A percentile compares a stretch with the other conserved stretches of the same genome.
Conservation (phyloP, 768 basidiomycete genomes). For the Favolaschia claudopus region DNA sequence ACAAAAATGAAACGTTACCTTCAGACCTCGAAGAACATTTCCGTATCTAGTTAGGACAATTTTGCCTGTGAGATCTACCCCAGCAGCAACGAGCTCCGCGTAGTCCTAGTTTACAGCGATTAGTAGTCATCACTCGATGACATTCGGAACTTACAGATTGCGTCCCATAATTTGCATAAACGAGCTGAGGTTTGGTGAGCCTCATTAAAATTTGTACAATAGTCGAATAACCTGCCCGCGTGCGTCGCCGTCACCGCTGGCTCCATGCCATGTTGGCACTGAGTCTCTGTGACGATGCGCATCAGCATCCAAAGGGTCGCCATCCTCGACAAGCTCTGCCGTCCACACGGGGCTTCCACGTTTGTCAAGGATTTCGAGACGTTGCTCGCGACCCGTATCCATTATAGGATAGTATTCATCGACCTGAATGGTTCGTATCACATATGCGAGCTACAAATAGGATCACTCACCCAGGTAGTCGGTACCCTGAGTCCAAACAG, state of each 20-base stretch:
- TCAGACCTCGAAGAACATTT: constrained; percentile 82
- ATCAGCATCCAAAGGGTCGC: constrained; percentile 72
- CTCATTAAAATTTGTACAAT: not conserved
- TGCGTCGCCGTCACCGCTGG: constrained; percentile 80
- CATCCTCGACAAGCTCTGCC: constrained; percentile 79
- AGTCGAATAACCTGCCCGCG: constrained; percentile 56
- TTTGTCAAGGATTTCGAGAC: constrained; percentile 68
- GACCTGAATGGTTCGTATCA: not conserved
- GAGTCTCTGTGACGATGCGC: constrained; percentile 71
- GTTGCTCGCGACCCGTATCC: constrained; percentile 77
- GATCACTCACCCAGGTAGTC: constrained; percentile 69
- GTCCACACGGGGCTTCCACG: constrained; percentile 65
- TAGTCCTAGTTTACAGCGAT: constrained; percentile 43
- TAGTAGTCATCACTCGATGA: not conserved
- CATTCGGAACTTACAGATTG: constrained; percentile 52
- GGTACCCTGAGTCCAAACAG: constrained; percentile 51
- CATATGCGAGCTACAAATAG: not conserved
- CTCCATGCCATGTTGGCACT: constrained; percentile 87
- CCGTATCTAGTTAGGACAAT: constrained; percentile 85
- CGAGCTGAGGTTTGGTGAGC: constrained; percentile 35
- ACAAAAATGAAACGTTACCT: constrained; percentile 55
- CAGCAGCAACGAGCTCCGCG: constrained; percentile 62
- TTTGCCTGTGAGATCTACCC: constrained; percentile 77
- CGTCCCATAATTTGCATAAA: constrained; percentile 85
- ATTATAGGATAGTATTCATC: constrained; percentile 89